Evolutionary conservation across 768 basidiomycete species (phyloP), one percentile per base, ranked within the genome.

Genomic region (Agrocybe praecox): DNA sequence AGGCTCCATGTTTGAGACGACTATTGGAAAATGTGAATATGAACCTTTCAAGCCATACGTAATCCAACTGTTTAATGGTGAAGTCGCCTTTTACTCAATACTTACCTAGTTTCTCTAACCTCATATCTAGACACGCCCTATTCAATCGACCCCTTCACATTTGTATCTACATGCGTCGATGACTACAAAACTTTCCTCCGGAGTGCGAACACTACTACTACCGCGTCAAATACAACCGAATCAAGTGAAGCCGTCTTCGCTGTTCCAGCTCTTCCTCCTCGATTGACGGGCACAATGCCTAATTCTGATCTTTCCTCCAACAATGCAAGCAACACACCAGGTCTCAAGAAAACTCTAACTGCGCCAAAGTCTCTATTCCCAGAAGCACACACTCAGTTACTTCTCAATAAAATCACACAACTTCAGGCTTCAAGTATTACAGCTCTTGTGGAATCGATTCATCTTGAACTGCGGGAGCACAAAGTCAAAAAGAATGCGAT

Each of bases 11-110:
- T 95, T 89, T 86, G 94, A 96, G 69, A 70, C 76, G 1, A 69
- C 68, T 11, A 76, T 96, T 56, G 90, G 90, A 2, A 72, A 80
- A 18, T 88, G 88, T 65, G 78, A 82, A 43, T 84, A 86, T 57
- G 86, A 88, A 45, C 81, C 87, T 6, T 89, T 96, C 69, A 83
- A 83, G 24, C 74, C 79, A 22, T 95, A 93, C 65, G 79, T 83
- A 46, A 87, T 96, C 60, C 89, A 89, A 62, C 71, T 95, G 10
- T 81, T 98, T 66, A 96, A 97, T 66, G 93, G 96, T 91, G 67
- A 58, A 12, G 9, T 36, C 36, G 29, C 36, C 14, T 18, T 46
- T 45, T 53, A 29, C n/a, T 32, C n/a, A 43, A 36, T 19, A 14
- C 18, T 45, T 17, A 19, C 44, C 44, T 51, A 29, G 26, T 29